phyloP scores from a whole-genome alignment of 2,329 filamentous ascomycete genomes.

The Dactylellina sp. region DNA sequence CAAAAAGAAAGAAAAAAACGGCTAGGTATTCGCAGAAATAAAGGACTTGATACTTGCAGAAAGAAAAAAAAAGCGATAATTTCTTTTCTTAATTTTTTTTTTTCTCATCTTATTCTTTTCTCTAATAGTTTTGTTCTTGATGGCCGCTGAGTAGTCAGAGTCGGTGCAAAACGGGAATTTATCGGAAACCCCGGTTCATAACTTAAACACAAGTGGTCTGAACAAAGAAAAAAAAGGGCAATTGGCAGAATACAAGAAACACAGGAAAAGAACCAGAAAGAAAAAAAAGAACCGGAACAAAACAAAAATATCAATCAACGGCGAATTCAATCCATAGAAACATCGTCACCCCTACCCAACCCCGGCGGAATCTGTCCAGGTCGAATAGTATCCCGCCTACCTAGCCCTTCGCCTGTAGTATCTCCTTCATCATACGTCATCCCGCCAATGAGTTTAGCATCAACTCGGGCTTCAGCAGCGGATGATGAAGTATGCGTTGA shows the following conservation, averaged over 20 bases:
- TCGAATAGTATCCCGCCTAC: constrained; percentile 52
- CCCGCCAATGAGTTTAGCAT: constrained; percentile 60
- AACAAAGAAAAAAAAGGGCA: neutral
- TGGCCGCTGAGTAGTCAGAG: no score
- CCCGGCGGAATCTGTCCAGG: constrained; percentile 51
- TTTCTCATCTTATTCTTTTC: no score
- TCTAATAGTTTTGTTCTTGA: no score
- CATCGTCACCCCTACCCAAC: constrained; percentile 28
- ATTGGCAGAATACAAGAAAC: neutral
- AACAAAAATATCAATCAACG: constrained; percentile 7
- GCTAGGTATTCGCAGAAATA: neutral
- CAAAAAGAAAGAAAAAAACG: neutral
- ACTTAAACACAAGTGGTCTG: no score
- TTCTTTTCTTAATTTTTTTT: no score
- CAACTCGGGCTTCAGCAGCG: constrained; percentile 57
- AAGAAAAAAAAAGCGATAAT: no score
- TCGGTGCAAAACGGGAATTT: no score
- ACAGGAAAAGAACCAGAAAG: neutral
- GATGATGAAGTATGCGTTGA: constrained; percentile 58
- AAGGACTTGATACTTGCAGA: no score
- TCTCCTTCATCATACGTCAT: constrained; percentile 61
- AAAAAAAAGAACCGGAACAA: constrained; percentile 6
- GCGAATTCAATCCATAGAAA: constrained; percentile 16
- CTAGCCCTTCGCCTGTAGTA: constrained; percentile 44
- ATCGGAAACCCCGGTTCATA: no score